Base-by-base conservation (phyloP, 169 alveolate genomes). In the Cryptosporidium canis region DNA sequence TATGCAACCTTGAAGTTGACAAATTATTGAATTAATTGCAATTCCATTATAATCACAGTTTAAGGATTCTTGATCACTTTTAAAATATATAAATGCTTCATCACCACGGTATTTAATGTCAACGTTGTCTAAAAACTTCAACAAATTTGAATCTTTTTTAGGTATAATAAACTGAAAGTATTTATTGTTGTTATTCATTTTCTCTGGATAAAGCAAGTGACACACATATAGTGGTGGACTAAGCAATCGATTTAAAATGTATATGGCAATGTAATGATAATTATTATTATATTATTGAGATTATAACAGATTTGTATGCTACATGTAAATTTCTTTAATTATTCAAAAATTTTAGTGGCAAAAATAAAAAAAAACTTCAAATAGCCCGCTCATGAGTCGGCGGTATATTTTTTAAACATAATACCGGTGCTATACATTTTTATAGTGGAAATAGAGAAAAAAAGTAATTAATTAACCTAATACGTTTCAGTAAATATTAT, bases 71-170 rank as follows among this genome's bases (percentile, higher is more conserved):
- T 43, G 4, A 44, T 33, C 11, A 11, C 14, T 51, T 31, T 67
- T 51, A 21, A 44, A 9, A 16, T 31, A 31, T 35, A 67, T 27
- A 45, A 45, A 18, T 67, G 56, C 66, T 14, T 70, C 67, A 70
- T 31, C 84, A n/a, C 53, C 45, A 16, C 35, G 37, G 37, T 55
- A 51, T 33, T 16, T 47, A 8, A 70, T 27, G 3, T 55, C 53
- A 29, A 51, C 12, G 29, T 51, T 37, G 27, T 70, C 45, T 48
- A 70, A 21, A 51, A 21, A 70, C 21, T 16, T 70, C 45, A 70
- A 70, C 18, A 47, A 35, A 48, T 51, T 55, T 9, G 84, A 48
- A 55, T 70, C 84, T 37, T 55, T 70, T 18, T 45, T 48, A n/a
- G 84, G 84, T 55, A 70, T 35, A 24, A 33, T 33, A 47, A 70